A percentile compares a stretch with the other conserved stretches of the same genome.
Evolutionary conservation across 768 basidiomycete species (phyloP).

Genomic region (Russula virescens): DNA sequence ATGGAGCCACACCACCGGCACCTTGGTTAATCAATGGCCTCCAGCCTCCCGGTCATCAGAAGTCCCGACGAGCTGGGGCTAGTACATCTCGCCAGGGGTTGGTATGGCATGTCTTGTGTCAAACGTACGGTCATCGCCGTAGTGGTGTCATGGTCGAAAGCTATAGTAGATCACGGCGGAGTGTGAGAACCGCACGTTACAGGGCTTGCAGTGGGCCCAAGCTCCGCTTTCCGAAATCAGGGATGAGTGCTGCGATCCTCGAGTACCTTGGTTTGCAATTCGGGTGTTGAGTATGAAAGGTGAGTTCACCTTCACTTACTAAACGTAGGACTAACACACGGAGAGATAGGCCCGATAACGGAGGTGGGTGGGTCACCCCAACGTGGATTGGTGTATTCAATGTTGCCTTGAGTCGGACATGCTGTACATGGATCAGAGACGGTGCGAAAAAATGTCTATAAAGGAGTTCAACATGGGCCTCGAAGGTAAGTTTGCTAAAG

Average conservation of each 20-base stretch:
- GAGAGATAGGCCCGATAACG: slow-evolving; percentile 1
- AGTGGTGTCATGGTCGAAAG: neutral
- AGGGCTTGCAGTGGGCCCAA: neutral
- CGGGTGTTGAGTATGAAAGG: slow-evolving; percentile 1
- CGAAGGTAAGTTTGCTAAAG: neutral
- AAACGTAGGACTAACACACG: neutral
- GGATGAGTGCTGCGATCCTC: neutral
- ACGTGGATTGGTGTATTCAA: neutral
- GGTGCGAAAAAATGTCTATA: neutral
- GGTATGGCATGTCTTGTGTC: neutral
- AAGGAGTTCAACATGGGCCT: neutral
- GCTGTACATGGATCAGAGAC: neutral
- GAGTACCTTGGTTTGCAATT: neutral
- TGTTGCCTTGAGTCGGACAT: neutral
- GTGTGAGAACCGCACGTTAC: slow-evolving; percentile 1
- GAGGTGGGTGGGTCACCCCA: neutral
- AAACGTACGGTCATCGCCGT: neutral
- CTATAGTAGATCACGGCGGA: neutral
- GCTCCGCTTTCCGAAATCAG: neutral
- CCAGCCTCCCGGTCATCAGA: neutral
- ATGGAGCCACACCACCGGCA: slow-evolving; percentile 9
- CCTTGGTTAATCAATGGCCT: neutral
- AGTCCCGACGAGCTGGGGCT: neutral
- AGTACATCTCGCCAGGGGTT: neutral
- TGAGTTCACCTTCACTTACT: neutral